A percentile compares a stretch with the other conserved stretches of the same genome.
phyloP scores from a whole-genome alignment of 2,329 filamentous ascomycete species.

The Trichoderma hamatum region DNA sequence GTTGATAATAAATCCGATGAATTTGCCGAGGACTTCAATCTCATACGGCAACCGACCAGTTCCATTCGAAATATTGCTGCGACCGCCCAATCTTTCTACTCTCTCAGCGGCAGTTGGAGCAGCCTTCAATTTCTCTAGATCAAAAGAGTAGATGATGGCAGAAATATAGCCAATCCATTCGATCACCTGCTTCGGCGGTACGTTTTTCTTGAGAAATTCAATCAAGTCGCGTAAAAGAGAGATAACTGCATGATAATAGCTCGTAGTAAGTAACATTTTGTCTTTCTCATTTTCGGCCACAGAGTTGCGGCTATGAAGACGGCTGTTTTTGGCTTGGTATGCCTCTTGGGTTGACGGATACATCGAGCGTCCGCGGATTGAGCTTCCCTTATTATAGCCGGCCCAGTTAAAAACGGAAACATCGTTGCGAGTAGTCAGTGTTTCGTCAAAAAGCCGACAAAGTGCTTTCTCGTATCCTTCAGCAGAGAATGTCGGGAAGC shows the following conservation, averaged over 20 bases:
- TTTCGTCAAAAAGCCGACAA: constrained; percentile 25
- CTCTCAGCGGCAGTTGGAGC: not conserved
- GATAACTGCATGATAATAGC: constrained; percentile 8
- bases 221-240: constrained; percentile 5
- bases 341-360: constrained; percentile 25
- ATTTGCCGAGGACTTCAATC: constrained; percentile 19
- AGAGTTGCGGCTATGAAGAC: constrained; percentile 1
- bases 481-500: constrained; percentile 25
- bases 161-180: constrained; percentile 15
- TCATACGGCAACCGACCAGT: not conserved
- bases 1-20: constrained; percentile 3
- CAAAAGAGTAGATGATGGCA: not conserved
- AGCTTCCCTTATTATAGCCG: constrained; percentile 20
- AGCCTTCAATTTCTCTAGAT: not conserved
- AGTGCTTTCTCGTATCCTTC: constrained; percentile 27
- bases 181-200: constrained; percentile 11
- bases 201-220: constrained; percentile 16
- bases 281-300: not conserved
- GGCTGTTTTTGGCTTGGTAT: not conserved
- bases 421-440: constrained; percentile 21
- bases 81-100: not conserved
- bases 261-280: constrained; percentile 9
- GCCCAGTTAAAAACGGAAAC: constrained; percentile 27
- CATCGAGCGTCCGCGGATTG: constrained; percentile 26
- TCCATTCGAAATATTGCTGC: not conserved